Base-by-base conservation (phyloP, 176 grass and related monocot genomes). In the Oryza glaberrima region DNA sequence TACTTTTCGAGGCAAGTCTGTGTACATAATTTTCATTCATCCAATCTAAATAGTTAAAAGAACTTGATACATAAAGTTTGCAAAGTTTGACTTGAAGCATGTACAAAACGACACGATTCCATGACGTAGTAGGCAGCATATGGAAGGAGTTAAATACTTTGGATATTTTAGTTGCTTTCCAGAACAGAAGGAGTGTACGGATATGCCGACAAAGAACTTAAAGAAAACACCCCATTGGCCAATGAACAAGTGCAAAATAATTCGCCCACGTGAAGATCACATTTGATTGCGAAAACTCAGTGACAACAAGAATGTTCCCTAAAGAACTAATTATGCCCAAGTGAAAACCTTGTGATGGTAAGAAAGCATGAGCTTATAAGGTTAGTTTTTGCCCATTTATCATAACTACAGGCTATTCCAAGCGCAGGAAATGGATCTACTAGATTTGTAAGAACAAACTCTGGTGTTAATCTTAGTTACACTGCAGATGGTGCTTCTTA, bases 351-450 rank as follows among this genome's bases (percentile, higher is more conserved):
- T 72, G 38, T 72, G 20, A n/a, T 4, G n/a, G 11, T 7, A 72
- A 72, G 11, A 35, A 41, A 69, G 14, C 52, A 58, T 13, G 2
- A 3, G 11, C 25, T 23, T 48, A 73, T 82, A 26, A 72, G 69
- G 22, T 71, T 58, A 41, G 40, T n/a, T 26, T 23, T 47, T 9
- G 13, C 4, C 32, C 1, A 58, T 82, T 3, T 56, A 34, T 40
- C 10, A 68, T 30, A 79, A 43, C 79, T 58, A 60, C 7, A 81
- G 5, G 65, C 17, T 16, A 63, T 78, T 78, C 28, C 34, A 14
- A 60, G 38, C 10, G 17, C 17, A 52, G 44, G 11, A 66, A 66
- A 25, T 36, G 30, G 65, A 49, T 13, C 44, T 6, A 9, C 10
- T 3, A 85, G 36, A 32, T 30, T 67, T 77, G n/a, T 69, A 16